Conservation (phyloP, 352 stramenopile genomes). For the Pythium grandisporangium region DNA sequence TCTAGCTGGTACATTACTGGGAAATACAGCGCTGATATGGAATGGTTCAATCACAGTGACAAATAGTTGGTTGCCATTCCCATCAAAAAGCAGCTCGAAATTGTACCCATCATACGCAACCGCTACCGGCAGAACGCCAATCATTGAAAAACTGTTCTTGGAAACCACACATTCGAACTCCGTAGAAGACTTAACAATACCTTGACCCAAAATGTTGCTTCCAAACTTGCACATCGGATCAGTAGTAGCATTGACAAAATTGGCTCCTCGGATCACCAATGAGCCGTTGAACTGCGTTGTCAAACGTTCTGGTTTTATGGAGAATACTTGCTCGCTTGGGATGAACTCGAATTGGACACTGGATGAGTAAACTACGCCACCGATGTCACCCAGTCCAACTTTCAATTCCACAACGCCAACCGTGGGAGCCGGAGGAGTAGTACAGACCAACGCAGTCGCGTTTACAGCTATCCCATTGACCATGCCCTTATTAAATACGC, state of each 20-base stretch:
- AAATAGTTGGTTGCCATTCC: no score
- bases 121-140: neutral
- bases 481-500: no score
- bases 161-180: conserved; percentile 2
- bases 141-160: neutral
- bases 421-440: no score
- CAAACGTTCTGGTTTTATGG: neutral
- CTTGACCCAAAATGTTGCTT: neutral
- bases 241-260: neutral
- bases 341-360: conserved; percentile 7
- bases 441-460: no score
- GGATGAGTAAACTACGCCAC: neutral
- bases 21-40: neutral
- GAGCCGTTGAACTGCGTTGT: neutral
- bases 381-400: no score
- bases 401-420: no score
- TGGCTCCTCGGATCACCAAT: conserved; percentile 1
- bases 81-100: neutral
- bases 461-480: no score
- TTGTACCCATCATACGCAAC: conserved; percentile 1
- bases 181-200: neutral
- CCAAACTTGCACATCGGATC: conserved; percentile 3
- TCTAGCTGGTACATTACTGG: no score
- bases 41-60: conserved; percentile 1
- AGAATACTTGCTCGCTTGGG: neutral